Base-by-base conservation (phyloP, 164 flowering plant genomes). In the Magnolia officinalis region DNA sequence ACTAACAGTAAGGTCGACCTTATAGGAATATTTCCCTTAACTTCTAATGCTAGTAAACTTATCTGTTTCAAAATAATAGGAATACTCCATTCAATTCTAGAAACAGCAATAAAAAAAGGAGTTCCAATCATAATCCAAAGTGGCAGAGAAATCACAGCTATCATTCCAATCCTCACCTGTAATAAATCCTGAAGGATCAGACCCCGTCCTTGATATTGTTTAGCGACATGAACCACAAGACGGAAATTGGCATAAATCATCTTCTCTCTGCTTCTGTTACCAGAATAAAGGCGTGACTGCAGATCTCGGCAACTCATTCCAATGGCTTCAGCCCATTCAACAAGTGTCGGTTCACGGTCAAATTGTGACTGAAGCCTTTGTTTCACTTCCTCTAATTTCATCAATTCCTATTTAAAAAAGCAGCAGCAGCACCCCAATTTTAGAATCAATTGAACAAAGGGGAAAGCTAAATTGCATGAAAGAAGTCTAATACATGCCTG, bases 221-320 rank as follows among this genome's bases (percentile, higher is more conserved):
- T 96, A 74, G 98, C 97, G 76, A 96, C 86, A 77, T 92, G 93
- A 77, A 92, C 96, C 72, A 96, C 99, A 91, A 94, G 71, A 24
- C 98, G 92, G 49, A 90, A 84, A 78, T 94, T 96, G 64, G 96
- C 87, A 83, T 78, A 77, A 49, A 93, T 89, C 85, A 96, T 82
- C 85, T 87, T 92, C 55, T 92, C 91, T 49, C 92, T 83, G 77
- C 97, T 88, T 21, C 83, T 86, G 59, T 80, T 78, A 23, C 97
- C 92, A 73, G 78, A 79, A 73, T 76, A 82, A 72, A 94, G 71
- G 75, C 86, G 85, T 50, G 86, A 80, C 80, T 83, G 85, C 88
- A 96, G 81, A 74, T 23, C 79, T 63, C 61, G 83, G 82, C 89
- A 89, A 79, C 84, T 92, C 72, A 89, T 73, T 58, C 94, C 97